These are phyloP conservation scores for Neonectria coccinea DNA, from an alignment of 2,329 filamentous ascomycete genomes.

Conservation along the genomic window DNA sequence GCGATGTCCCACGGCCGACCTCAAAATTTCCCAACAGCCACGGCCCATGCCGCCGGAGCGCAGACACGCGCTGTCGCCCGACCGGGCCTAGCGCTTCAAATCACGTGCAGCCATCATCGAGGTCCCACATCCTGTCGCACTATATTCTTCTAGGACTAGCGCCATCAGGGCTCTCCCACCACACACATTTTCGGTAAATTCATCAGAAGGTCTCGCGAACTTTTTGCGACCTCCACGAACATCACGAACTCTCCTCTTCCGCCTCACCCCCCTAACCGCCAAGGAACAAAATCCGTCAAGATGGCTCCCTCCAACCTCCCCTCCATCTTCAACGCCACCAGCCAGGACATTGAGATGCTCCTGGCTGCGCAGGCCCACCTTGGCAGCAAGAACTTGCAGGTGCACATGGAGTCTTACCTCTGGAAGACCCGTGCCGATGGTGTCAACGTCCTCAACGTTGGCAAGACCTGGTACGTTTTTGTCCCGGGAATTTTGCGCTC, in stretches of 20 bases:
- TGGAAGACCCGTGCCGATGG: conserved; percentile 99
- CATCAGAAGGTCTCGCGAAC: conserved; percentile 54
- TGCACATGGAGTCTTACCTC: conserved; percentile 99
- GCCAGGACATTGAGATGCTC: conserved; percentile 99
- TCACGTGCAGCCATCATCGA: conserved; percentile 49
- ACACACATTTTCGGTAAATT: conserved; percentile 57
- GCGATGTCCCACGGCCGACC: conserved; percentile 37
- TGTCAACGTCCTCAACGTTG: conserved; percentile 99
- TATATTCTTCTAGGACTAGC: conserved; percentile 41
- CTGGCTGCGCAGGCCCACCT: conserved; percentile 96
- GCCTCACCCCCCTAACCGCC: conserved; percentile 47
- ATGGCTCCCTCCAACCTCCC: conserved; percentile 97
- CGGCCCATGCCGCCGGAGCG: conserved; percentile 27
- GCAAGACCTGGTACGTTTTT: conserved; percentile 93
- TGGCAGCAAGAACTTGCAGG: conserved; percentile 99
- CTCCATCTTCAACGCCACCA: conserved; percentile 94
- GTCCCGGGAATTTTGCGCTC: conserved; percentile 7
- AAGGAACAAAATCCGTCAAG: conserved; percentile 67
- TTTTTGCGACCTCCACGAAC: conserved; percentile 53
- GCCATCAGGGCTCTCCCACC: conserved; percentile 48
- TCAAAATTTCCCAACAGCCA: conserved; percentile 52
- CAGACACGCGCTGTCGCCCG: conserved; percentile 4
- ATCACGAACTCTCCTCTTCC: conserved; percentile 46
- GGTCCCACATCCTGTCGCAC: background rate
- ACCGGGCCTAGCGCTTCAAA: conserved; percentile 25